Conservation (phyloP, 169 alveolate genomes). For the Eimeria acervulina region DNA sequence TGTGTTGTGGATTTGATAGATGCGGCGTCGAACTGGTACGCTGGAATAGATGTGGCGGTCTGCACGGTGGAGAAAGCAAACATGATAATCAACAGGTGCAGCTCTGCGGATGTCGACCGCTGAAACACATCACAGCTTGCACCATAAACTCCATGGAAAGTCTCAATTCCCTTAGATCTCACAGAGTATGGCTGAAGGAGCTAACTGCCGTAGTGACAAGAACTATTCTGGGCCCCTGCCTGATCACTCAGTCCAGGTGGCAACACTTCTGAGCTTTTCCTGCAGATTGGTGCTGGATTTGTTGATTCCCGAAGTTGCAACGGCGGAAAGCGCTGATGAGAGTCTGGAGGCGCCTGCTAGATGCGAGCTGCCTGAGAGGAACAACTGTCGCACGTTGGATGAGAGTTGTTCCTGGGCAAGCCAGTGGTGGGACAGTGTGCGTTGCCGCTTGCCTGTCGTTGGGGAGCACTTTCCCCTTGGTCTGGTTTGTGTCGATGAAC, state of each 20-base stretch:
- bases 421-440: slow-evolving; percentile 49
- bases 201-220: neutral
- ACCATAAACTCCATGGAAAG: neutral
- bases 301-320: slow-evolving; percentile 51
- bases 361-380: neutral
- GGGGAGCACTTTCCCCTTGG: slow-evolving; percentile 72
- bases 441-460: slow-evolving; percentile 49
- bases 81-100: slow-evolving; percentile 86
- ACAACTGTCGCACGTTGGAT: neutral
- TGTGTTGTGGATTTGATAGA: slow-evolving; percentile 26
- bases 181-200: neutral
- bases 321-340: neutral
- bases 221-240: neutral
- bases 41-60: slow-evolving; percentile 87
- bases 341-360: neutral
- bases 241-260: neutral
- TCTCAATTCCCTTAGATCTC: neutral
- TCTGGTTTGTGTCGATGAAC: slow-evolving; percentile 89
- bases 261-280: neutral
- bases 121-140: neutral
- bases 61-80: slow-evolving; percentile 93
- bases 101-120: slow-evolving; percentile 58
- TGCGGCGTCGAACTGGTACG: slow-evolving; percentile 81
- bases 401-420: neutral
- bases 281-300: slow-evolving; percentile 60